Evolutionary conservation across 2,329 filamentous ascomycete genomes (phyloP), one percentile per base, ranked within the genome.

Genomic region (Penicillium sp.): DNA sequence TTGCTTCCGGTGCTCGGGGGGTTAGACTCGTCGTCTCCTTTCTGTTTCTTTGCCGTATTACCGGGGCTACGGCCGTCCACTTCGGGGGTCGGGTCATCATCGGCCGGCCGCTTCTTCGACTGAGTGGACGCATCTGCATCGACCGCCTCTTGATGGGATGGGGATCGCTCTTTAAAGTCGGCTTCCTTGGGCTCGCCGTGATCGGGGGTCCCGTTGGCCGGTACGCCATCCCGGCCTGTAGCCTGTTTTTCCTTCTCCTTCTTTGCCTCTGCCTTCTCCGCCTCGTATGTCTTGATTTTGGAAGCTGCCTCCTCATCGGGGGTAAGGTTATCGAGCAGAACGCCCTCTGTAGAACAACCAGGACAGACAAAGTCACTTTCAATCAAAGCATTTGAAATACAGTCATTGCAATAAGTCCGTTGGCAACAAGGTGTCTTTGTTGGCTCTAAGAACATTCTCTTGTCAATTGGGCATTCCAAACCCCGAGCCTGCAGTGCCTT

Each of bases 401-500:
- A 99, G 73, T 96, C 91, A 84, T 94, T 94, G 82, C 94, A 99
- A 81, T 95, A 99, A 70, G 92, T 96, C 83, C 89, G 95, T 78
- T 89, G 84, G 81, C 94, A 99, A 83, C 94, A 99, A 62, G 94
- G 92, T 69, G 94, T 97, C 84, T 96, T 95, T 82, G 95, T 94
- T 82, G 94, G 92, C 74, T 96, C 90, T 85, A 95, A 87, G 78
- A 97, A 96, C 83, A 96, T 87, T 75, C 90, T 92, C 77, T 95
- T 95, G 85, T 97, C 94, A 81, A 97, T 88, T 61, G 91, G 83
- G 80, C 94, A 99, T 74, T 94, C 88, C 69, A 99, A 79, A 61
- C 92, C 92, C 66, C 84, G 87, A 73, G 94, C 89, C 75, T 90
- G 87, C 64, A 96, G 78, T 71, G 92, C 90, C 78, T 94, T 92